Conservation (phyloP, 306 rosid species). For the Acacia confusa region DNA sequence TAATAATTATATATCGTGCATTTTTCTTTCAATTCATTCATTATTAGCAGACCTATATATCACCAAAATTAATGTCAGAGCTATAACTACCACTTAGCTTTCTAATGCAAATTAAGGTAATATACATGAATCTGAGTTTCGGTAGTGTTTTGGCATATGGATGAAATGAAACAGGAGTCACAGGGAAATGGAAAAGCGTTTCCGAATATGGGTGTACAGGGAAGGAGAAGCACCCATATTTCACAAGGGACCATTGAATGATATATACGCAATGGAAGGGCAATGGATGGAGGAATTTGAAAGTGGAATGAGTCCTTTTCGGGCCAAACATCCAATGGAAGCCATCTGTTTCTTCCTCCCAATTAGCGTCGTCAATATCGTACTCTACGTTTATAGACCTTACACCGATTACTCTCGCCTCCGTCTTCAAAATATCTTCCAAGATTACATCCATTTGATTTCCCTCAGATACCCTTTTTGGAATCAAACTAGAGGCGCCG, state of each 20-base stretch:
- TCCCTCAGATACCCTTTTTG: constrained; percentile 26
- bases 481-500: constrained; percentile 25
- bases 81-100: not conserved
- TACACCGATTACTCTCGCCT: constrained; percentile 27
- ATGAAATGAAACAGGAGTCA: constrained; percentile 16
- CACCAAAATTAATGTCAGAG: not conserved
- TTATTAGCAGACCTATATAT: not conserved
- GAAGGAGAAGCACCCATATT: constrained; percentile 40
- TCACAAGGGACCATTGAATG: constrained; percentile 31
- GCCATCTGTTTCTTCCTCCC: constrained; percentile 24
- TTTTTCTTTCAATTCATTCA: not conserved
- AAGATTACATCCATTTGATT: constrained; percentile 19
- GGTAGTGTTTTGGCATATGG: not conserved
- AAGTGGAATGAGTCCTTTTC: constrained; percentile 24
- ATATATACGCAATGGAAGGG: constrained; percentile 35
- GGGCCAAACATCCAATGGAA: constrained; percentile 17
- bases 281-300: constrained; percentile 33
- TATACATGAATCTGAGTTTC: too few species aligned
- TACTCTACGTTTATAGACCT: constrained; percentile 30
- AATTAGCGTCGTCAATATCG: constrained; percentile 17
- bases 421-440: constrained; percentile 32
- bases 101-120: not conserved
- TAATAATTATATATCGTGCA: not conserved
- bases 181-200: constrained; percentile 33
- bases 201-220: constrained; percentile 36